These are phyloP conservation scores for Apophysomyces ossiformis DNA, from an alignment of 371 early-diverging fungal genomes.

Conservation along the genomic window DNA sequence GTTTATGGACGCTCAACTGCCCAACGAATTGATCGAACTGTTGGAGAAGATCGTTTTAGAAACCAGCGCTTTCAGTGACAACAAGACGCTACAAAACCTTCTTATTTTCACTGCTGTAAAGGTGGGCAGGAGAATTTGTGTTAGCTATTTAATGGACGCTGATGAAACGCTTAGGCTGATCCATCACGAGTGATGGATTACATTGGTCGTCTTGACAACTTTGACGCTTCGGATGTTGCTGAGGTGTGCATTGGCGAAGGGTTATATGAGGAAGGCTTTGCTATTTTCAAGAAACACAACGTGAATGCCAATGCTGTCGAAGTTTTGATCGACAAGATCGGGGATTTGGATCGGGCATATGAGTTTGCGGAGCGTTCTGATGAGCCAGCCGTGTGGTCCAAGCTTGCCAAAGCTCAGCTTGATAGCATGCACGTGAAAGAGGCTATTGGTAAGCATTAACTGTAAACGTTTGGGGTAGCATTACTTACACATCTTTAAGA, in stretches of 20 bases:
- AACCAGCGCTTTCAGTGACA: conserved; percentile 89
- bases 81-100: conserved; percentile 96
- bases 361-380: conserved; percentile 95
- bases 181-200: conserved; percentile 92
- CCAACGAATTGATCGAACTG: conserved; percentile 94
- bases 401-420: conserved; percentile 94
- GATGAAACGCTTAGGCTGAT: conserved; percentile 61
- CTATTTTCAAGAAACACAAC: conserved; percentile 92
- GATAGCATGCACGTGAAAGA: conserved; percentile 90
- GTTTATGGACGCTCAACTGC: conserved; percentile 95
- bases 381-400: conserved; percentile 91
- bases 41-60: conserved; percentile 96
- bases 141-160: background rate
- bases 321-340: conserved; percentile 91
- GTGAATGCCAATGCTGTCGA: conserved; percentile 86
- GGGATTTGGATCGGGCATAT: conserved; percentile 91
- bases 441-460: conserved; percentile 67
- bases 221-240: conserved; percentile 95
- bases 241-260: conserved; percentile 88
- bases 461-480: background rate
- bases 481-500: conserved; percentile 43
- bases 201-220: conserved; percentile 91
- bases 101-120: conserved; percentile 97
- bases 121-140: conserved; percentile 23
- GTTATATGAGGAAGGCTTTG: conserved; percentile 94